Conservation (phyloP, 192 early-diverging fungal species). For the Dissophora globulifera region DNA sequence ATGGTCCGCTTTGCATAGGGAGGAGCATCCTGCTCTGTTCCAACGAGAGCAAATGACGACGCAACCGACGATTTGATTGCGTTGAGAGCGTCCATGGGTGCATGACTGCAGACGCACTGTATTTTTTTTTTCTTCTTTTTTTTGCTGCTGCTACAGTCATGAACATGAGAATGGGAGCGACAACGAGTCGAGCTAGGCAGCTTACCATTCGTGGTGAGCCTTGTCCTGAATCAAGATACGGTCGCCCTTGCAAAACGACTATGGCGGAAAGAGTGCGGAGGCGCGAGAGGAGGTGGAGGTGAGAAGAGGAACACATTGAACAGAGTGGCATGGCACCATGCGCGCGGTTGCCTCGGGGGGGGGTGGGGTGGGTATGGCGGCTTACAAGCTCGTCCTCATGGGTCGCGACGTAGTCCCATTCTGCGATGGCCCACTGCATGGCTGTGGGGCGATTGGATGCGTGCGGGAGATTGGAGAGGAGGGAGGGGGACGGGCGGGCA, state of each 20-base stretch:
- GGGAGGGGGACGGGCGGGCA: background rate
- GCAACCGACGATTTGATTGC: too few relatives aligned
- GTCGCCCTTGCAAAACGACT: conserved; percentile 46
- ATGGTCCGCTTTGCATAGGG: too few relatives aligned
- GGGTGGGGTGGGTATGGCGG: background rate
- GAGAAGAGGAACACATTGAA: background rate
- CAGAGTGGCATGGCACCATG: too few relatives aligned
- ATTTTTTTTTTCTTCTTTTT: too few relatives aligned
- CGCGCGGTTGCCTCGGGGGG: too few relatives aligned
- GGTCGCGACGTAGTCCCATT: conserved; percentile 47
- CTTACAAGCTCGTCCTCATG: conserved; percentile 54
- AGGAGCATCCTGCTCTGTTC: too few relatives aligned
- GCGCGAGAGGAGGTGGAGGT: background rate
- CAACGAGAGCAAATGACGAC: too few relatives aligned
- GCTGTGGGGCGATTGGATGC: background rate
- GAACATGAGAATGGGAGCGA: background rate
- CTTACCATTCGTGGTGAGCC: conserved; percentile 50
- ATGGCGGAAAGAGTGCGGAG: background rate
- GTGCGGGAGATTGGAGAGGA: background rate
- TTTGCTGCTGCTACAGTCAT: background rate
- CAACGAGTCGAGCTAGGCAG: background rate
- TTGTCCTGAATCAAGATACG: conserved; percentile 43
- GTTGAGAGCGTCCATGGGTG: too few relatives aligned
- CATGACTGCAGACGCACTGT: too few relatives aligned
- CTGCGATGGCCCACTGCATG: conserved; percentile 52